Conservation (phyloP, 148 eudicot genomes). For the Amaranthus palmeri region DNA sequence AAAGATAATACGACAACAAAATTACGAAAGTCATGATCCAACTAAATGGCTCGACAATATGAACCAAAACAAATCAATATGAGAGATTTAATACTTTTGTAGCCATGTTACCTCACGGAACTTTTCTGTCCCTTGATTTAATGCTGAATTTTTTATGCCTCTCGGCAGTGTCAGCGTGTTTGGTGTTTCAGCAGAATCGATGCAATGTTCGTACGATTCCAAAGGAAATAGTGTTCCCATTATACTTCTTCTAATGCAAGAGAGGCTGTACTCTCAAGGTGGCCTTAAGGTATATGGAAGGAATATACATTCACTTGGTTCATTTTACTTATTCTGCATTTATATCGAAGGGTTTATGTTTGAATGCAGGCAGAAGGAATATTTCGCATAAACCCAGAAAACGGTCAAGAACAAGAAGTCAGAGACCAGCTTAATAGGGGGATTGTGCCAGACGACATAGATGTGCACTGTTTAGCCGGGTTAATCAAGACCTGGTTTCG, state of each 20-base stretch:
- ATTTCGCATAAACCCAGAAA: conserved; percentile 88
- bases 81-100: too few species aligned
- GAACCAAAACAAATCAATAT: too few species aligned
- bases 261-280: conserved; percentile 57
- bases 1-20: too few species aligned
- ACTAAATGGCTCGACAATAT: too few species aligned
- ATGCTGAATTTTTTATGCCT: not conserved
- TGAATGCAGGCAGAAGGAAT: conserved; percentile 75
- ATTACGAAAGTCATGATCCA: too few species aligned
- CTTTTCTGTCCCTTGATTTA: not conserved
- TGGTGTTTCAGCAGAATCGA: conserved; percentile 89
- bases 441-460: conserved; percentile 75
- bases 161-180: conserved; percentile 71
- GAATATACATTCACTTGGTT: not conserved
- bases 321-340: not conserved
- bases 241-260: conserved; percentile 77
- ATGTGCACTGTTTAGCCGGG: conserved; percentile 85
- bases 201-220: conserved; percentile 77
- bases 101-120: too few species aligned
- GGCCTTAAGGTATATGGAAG: conserved; percentile 60
- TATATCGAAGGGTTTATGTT: not conserved
- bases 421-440: conserved; percentile 78
- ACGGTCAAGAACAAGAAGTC: conserved; percentile 66
- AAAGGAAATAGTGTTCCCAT: conserved; percentile 92
- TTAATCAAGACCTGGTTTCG: conserved; percentile 90